A percentile compares a stretch with the other conserved stretches of the same genome.
Evolutionary conservation across 345 rosid genomes (phyloP).

Genomic region (Ceriops tagal): DNA sequence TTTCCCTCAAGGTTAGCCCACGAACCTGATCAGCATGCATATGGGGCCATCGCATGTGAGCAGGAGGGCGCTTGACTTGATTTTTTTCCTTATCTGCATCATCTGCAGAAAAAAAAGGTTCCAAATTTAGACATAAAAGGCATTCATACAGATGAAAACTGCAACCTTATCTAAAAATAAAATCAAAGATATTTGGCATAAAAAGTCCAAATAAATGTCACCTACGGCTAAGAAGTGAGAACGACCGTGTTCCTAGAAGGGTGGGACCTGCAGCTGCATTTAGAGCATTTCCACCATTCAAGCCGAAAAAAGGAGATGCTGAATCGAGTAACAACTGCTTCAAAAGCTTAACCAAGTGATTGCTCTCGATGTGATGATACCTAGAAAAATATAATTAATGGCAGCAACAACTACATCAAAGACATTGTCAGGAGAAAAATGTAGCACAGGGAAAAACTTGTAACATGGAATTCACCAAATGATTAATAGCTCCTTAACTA

Average conservation of each 20-base stretch:
- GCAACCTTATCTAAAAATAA: neutral
- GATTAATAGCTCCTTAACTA: neutral
- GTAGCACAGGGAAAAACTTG: neutral
- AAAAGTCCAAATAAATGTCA: constrained; percentile 27
- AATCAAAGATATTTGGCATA: constrained; percentile 14
- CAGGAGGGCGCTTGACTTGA: constrained; percentile 48
- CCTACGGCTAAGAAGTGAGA: constrained; percentile 87
- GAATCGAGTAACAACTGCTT: constrained; percentile 68
- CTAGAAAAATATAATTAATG: constrained; percentile 41
- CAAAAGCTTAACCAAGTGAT: constrained; percentile 93
- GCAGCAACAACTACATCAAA: constrained; percentile 20
- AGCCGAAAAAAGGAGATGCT: constrained; percentile 46
- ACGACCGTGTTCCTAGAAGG: constrained; percentile 75
- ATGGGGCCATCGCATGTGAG: constrained; percentile 95
- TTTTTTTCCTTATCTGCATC: constrained; percentile 42
- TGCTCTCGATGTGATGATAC: constrained; percentile 78
- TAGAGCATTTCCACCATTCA: constrained; percentile 47
- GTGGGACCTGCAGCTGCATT: constrained; percentile 91
- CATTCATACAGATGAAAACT: too few species aligned
- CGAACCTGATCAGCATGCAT: constrained; percentile 82
- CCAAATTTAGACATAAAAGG: constrained; percentile 15
- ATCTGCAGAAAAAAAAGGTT: constrained; percentile 35
- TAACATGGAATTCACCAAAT: neutral
- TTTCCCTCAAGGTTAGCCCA: constrained; percentile 86
- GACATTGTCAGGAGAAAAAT: constrained; percentile 1